Percentiles rank a stretch among this genome's conserved stretches.
These are phyloP conservation scores for Tylopilus plumbeoviolaceoides DNA, from an alignment of 768 basidiomycete genomes.

Conservation along the genomic window DNA sequence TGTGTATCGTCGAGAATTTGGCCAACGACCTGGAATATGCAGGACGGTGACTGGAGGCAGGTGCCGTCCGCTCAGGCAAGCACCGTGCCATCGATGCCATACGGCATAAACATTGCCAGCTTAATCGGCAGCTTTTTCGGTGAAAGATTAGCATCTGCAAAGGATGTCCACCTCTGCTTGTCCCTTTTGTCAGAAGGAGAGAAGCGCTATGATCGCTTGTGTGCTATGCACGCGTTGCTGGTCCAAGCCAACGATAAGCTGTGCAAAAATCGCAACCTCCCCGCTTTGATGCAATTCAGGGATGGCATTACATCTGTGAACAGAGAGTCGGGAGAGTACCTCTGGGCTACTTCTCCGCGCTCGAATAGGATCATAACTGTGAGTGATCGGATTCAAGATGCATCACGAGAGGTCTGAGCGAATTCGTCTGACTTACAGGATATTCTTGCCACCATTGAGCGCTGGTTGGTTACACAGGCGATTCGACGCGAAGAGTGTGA, in stretches of 20 bases:
- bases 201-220: constrained; percentile 24
- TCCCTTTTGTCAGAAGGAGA: constrained; percentile 18
- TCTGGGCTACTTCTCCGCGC: constrained; percentile 19
- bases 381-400: background rate
- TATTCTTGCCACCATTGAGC: constrained; percentile 25
- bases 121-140: constrained; percentile 32
- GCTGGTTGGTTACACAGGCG: constrained; percentile 22
- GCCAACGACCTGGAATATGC: background rate
- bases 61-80: background rate
- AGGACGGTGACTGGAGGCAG: constrained; percentile 16
- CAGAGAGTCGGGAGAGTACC: constrained; percentile 12
- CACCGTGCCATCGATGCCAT: constrained; percentile 9
- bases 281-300: constrained; percentile 18
- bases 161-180: constrained; percentile 32
- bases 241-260: constrained; percentile 31
- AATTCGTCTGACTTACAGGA: constrained; percentile 16
- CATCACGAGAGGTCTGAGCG: too few relatives aligned
- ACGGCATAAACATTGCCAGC: constrained; percentile 28
- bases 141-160: constrained; percentile 18
- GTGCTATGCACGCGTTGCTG: constrained; percentile 35
- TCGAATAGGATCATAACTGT: constrained; percentile 20
- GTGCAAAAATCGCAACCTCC: constrained; percentile 24
- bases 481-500: constrained; percentile 15
- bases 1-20: background rate
- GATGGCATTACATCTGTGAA: constrained; percentile 9